Percentiles rank a stretch among this genome's conserved stretches.
Evolutionary conservation across 2,329 filamentous ascomycete species (phyloP).

Genomic region (Arthrobotrys entomopaga): DNA sequence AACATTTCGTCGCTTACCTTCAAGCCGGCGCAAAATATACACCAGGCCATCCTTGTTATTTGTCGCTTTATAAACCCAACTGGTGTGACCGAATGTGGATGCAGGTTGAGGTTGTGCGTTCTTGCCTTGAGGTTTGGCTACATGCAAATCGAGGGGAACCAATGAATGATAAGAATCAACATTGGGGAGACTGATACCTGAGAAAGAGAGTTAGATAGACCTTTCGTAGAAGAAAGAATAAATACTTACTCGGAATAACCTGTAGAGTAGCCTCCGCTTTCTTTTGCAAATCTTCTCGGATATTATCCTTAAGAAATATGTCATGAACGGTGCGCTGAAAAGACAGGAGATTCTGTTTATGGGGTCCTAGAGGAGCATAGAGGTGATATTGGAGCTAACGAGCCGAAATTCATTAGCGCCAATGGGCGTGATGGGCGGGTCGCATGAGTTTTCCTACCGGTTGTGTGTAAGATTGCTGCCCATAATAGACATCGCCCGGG

Average conservation of each 20-base stretch:
- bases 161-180: slow-evolving; percentile 92
- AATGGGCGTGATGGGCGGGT: background rate
- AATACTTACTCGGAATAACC: slow-evolving; percentile 76
- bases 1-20: slow-evolving; percentile 67
- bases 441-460: slow-evolving; percentile 66
- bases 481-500: slow-evolving; percentile 69
- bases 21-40: slow-evolving; percentile 87
- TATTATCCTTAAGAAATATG: slow-evolving; percentile 87
- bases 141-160: slow-evolving; percentile 79
- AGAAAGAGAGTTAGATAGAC: slow-evolving; percentile 25
- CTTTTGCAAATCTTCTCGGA: slow-evolving; percentile 88
- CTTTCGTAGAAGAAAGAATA: slow-evolving; percentile 4
- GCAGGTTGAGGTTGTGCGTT: slow-evolving; percentile 70
- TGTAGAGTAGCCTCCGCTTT: slow-evolving; percentile 87
- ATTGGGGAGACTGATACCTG: slow-evolving; percentile 76
- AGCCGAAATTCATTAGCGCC: background rate
- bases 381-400: slow-evolving; percentile 84
- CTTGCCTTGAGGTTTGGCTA: slow-evolving; percentile 45
- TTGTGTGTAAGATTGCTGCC: slow-evolving; percentile 67
- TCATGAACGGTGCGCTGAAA: slow-evolving; percentile 90
- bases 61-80: slow-evolving; percentile 94
- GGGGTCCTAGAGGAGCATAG: slow-evolving; percentile 86
- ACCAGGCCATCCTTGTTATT: slow-evolving; percentile 87
- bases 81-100: slow-evolving; percentile 85
- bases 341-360: slow-evolving; percentile 79